Evolutionary conservation across 352 stramenopile species (phyloP).

Genomic region (Phytopythium boreale): DNA sequence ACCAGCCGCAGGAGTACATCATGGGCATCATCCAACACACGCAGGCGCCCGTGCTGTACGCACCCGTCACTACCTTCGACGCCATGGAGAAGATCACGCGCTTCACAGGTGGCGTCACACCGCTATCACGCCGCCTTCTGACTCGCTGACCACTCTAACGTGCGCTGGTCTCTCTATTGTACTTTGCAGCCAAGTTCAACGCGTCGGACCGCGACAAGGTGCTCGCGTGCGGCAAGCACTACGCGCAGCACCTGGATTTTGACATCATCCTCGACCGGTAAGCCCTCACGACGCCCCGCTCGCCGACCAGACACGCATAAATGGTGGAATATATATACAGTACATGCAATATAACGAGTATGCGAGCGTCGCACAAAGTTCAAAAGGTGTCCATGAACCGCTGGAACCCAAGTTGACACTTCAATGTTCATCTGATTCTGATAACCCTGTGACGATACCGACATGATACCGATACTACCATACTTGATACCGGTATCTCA

Average conservation of each 20-base stretch:
- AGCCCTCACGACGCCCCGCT: background rate
- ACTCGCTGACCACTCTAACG: too few species aligned
- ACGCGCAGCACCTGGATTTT: conserved; percentile 82
- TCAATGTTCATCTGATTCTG: too few species aligned
- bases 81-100: conserved; percentile 81
- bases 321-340: too few species aligned
- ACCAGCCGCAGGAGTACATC: conserved; percentile 78
- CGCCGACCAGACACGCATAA: background rate
- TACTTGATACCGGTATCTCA: too few species aligned
- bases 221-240: conserved; percentile 79
- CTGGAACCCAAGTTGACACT: too few species aligned
- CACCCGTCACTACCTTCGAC: conserved; percentile 68
- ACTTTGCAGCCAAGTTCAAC: conserved; percentile 80
- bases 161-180: too few species aligned
- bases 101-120: conserved; percentile 51
- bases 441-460: too few species aligned
- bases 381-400: too few species aligned
- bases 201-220: conserved; percentile 80
- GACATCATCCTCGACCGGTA: conserved; percentile 55
- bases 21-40: conserved; percentile 69
- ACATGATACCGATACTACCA: too few species aligned
- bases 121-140: too few species aligned
- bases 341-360: too few species aligned
- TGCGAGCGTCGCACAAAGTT: too few species aligned
- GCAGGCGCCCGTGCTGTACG: conserved; percentile 71